Conservation (phyloP, 2,329 filamentous ascomycete species). For the Chalaropsis ovoidea region DNA sequence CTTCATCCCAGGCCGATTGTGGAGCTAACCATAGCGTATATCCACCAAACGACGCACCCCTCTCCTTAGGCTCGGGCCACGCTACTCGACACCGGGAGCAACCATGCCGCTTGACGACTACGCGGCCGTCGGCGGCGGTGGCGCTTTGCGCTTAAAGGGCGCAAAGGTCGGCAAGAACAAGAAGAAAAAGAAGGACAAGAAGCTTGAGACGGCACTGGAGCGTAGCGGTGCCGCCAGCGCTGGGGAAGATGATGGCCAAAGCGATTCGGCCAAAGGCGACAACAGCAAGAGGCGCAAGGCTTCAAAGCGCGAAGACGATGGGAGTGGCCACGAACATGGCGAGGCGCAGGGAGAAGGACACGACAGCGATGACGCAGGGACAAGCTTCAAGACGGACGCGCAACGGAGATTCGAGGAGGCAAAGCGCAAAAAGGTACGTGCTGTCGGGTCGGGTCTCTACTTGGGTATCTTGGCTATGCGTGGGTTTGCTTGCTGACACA, state of each 20-base stretch:
- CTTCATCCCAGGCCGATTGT: not conserved
- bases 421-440: conserved; percentile 64
- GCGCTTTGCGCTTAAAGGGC: conserved; percentile 79
- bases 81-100: not conserved
- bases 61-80: not conserved
- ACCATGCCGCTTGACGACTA: conserved; percentile 69
- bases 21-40: not conserved
- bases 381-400: conserved; percentile 63
- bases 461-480: not conserved
- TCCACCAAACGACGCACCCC: not conserved
- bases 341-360: conserved; percentile 30
- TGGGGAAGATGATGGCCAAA: conserved; percentile 27
- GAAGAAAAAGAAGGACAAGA: conserved; percentile 45
- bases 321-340: conserved; percentile 26
- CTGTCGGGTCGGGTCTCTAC: not conserved
- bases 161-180: conserved; percentile 53
- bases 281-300: conserved; percentile 27
- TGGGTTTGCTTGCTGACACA: conserved; percentile 11
- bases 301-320: conserved; percentile 26
- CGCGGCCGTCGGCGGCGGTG: conserved; percentile 51
- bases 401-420: conserved; percentile 73
- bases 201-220: conserved; percentile 40
- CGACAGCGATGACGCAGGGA: conserved; percentile 30
- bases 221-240: not conserved
- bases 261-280: conserved; percentile 28